These are phyloP conservation scores for Claviceps digitariae DNA, from an alignment of 2,329 filamentous ascomycete species.

Conservation along the genomic window DNA sequence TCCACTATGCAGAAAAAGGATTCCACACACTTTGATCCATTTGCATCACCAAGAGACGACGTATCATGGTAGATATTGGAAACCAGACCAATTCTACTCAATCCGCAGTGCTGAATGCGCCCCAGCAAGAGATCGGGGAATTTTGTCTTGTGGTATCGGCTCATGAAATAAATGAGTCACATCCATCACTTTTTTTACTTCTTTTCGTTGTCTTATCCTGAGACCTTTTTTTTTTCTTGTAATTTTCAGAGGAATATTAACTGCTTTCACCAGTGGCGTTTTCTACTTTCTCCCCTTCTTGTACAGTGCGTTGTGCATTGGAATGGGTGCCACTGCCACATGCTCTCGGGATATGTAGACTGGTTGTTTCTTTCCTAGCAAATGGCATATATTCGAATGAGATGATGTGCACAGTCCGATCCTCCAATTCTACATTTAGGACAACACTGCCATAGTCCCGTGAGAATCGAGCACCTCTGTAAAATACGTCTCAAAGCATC, in stretches of 20 bases:
- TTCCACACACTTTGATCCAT: neutral
- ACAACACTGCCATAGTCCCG: neutral
- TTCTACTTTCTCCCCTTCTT: neutral
- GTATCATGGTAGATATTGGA: neutral
- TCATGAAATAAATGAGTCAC: neutral
- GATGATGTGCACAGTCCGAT: neutral
- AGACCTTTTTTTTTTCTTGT: neutral
- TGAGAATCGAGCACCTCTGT: too few species aligned
- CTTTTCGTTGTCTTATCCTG: neutral
- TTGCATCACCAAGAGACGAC: neutral
- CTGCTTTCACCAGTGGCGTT: neutral
- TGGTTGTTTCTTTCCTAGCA: neutral
- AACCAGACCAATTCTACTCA: neutral
- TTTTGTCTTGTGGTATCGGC: neutral
- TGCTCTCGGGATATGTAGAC: neutral
- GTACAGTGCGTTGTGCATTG: neutral
- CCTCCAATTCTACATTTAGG: neutral
- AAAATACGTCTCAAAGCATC: too few species aligned
- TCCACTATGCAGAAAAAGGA: neutral
- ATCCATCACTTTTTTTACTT: neutral
- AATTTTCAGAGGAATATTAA: neutral
- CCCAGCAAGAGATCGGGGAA: neutral
- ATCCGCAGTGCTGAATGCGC: neutral
- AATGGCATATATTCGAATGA: neutral
- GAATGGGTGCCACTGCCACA: too few species aligned